Base-by-base conservation (phyloP, 306 rosid genomes). In the Rosa lucieae region DNA sequence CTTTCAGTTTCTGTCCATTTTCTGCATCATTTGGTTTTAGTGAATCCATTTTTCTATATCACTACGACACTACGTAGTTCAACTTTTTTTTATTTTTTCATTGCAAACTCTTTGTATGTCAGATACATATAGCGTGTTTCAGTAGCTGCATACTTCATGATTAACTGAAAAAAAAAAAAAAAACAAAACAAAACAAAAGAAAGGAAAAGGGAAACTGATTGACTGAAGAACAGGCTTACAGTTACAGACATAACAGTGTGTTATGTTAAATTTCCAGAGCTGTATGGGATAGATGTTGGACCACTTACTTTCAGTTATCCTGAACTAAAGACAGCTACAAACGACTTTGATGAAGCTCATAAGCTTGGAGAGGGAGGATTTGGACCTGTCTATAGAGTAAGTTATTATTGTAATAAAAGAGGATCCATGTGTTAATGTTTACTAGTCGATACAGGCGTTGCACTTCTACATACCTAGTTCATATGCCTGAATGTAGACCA, bases 241-340 rank as follows among this genome's bases (percentile, higher is more conserved):
- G 20, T 73, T 39, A 37, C 26, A 20, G 20, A 52, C 44, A 39
- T 73, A 53, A 73, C 51, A 39, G n/a, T 73, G 42, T 18, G 49
- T 53, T 44, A 2, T 83, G 71, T 63, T 81, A 55, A 78, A 68
- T 75, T 80, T 83, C 82, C 90, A 93, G 95, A 86, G 58, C 84
- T 90, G 56, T 80, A 84, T 17, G 92, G 91, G 79, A 89, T 93
- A 44, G 95, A 93, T 78, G 74, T 83, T 29, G 85, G 84, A 82
- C 92, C 92, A 58, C 87, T 85, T 78, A 93, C 92, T 71, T 93
- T 87, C 78, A 87, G 87, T 71, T 90, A 85, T 77, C 70, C 79
- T 10, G 98, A 91, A 84, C 84, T 91, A 70, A 89, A 44, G 78
- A 82, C 62, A 79, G 93, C 97, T 61, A 93, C 97, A 56, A 61